These are phyloP conservation scores for Prunus dulcis DNA, from an alignment of 306 rosid species.

Conservation along the genomic window DNA sequence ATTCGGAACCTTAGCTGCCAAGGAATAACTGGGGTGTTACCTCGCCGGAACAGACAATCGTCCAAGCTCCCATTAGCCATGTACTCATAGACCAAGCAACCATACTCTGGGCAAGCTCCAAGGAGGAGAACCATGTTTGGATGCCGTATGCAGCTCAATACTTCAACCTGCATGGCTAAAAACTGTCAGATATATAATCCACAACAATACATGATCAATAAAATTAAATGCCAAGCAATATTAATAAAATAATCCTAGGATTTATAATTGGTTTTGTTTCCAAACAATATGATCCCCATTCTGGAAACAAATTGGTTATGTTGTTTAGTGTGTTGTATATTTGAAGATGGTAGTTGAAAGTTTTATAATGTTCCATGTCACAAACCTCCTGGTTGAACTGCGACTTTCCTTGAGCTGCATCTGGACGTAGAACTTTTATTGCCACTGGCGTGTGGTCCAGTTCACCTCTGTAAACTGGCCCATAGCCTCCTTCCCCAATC, in stretches of 20 bases:
- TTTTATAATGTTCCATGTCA: background rate
- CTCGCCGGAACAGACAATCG: conserved; percentile 37
- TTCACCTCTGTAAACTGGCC: conserved; percentile 1
- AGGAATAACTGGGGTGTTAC: conserved; percentile 36
- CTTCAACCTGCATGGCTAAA: conserved; percentile 31
- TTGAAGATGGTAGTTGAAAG: background rate
- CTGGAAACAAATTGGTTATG: background rate
- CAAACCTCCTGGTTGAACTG: conserved; percentile 4
- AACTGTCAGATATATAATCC: background rate
- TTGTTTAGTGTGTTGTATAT: background rate
- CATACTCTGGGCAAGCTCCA: conserved; percentile 58
- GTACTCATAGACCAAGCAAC: conserved; percentile 57
- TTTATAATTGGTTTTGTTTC: background rate
- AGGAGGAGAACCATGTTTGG: conserved; percentile 60
- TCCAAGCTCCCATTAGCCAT: conserved; percentile 60
- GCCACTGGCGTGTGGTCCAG: conserved; percentile 2
- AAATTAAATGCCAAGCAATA: background rate
- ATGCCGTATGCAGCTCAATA: conserved; percentile 51
- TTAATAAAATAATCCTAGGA: background rate
- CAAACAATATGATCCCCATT: background rate
- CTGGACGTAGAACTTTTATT: background rate
- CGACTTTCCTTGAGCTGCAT: conserved; percentile 5
- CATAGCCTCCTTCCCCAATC: conserved; percentile 5
- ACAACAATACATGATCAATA: background rate
- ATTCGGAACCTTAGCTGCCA: conserved; percentile 32